Base-by-base conservation (phyloP, 768 basidiomycete species). In the Rhodocollybia butyracea region DNA sequence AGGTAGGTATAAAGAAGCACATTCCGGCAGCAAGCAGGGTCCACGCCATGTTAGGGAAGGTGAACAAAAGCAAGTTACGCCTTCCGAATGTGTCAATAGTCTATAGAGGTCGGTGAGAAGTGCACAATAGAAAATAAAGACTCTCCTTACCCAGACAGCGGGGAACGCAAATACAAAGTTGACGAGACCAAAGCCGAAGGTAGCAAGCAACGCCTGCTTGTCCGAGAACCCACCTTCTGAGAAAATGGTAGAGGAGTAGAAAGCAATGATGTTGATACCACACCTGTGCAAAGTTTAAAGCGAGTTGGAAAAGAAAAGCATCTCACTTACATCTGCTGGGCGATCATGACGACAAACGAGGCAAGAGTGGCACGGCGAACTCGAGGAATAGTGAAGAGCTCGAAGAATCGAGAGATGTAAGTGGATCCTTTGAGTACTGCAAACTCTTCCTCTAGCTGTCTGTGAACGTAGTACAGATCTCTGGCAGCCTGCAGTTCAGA, bases 21-120 rank as follows among this genome's bases (percentile, higher is more conserved):
- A 90, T 84, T 3, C 90, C 89, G n/a, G 88, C 82, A 22, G 83
- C 81, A 19, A 91, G 79, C 29, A 91, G 72, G 27, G 84, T 85
- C 72, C 82, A 79, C 0, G 86, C 83, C 91, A 92, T 92, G 57
- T 82, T 81, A 0, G 91, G 90, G 77, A 92, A 92, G 0, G 89
- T 90, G 61, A 83, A 82, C 13, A 92, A 68, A 13, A 92, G 73
- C 3, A 93, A 76, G 51, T 83, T 85, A n/a, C 91, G 83, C 36
- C 91, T 80, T 11, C 91, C 91, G 61, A 83, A 90, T 0, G 86
- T 86, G 67, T 88, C 85, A 29, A 90, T 85, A 5, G 80, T 80
- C 78, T 80, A 55, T 5, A 69, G 3, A 22, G n/a, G 17, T 15
- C 2, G 22, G n/a, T n/a, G 31, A 15, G 21, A 26, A 24, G 15